Evolutionary conservation across 768 basidiomycete species (phyloP), one percentile per base, ranked within the genome.

Genomic region (Agaricus blazei): DNA sequence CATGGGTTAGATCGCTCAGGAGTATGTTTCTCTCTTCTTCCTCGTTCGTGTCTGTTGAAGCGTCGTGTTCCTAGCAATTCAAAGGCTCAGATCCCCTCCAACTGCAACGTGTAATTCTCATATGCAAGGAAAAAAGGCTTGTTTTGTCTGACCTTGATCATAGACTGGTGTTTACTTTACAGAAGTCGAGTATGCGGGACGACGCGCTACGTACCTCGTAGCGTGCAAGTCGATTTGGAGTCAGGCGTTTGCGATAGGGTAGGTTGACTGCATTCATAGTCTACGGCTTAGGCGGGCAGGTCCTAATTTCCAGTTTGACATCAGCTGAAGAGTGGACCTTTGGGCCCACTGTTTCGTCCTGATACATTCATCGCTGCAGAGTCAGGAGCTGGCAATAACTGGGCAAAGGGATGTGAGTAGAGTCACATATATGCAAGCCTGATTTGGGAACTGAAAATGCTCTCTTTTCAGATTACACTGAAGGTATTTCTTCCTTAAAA

Each of bases 171-270:
- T 92, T 5, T 95, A 92, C 71, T 93, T 95, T 65, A 80, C 77
- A 9, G 88, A 91, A 67, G 75, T 93, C 9, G 76, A 82, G 1
- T 67, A 69, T 6, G 73, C 71, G 19, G 72, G 2, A 67, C 68
- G 11, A 72, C 79, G 54, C 92, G 91, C 72, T 95, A 90, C 61
- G 90, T 98, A 6, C 95, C 95, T 9, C 81, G 95, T 36, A 90
- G 89, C 57, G 81, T 97, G 3, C 93, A 93, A 67, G 73, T 97
- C 60, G 95, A 98, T 75, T 75, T 98, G 42, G 95, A 98, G 68
- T 75, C 84, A 7, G 90, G 90, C 9, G 95, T 97, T 9, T 84
- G 87, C 65, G 84, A 95, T 60, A 81, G 77, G 51, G 88, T 90
- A 58, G 51, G 85, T 12, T 38, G 14, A 11, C 34, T 7, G n/a